phyloP scores from a whole-genome alignment of 306 rosid species.

The Corylus heterophylla region DNA sequence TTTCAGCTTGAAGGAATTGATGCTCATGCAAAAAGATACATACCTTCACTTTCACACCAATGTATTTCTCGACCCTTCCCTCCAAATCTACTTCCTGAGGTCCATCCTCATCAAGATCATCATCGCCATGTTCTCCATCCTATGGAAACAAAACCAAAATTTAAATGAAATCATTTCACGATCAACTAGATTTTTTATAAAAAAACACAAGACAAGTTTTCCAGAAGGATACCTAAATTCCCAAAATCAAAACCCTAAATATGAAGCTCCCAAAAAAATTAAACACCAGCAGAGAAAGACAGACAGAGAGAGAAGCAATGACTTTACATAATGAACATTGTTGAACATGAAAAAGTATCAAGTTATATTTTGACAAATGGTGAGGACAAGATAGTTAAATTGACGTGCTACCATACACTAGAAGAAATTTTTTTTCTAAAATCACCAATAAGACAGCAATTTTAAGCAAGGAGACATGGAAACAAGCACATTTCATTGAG shows the following conservation, averaged over 20 bases:
- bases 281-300: neutral
- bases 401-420: neutral
- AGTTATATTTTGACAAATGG: neutral
- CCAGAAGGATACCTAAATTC: neutral
- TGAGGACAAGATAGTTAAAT: neutral
- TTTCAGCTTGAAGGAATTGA: too few species aligned
- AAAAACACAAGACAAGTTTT: neutral
- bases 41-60: conserved; percentile 99
- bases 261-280: conserved; percentile 10
- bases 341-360: neutral
- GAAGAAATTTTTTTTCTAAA: neutral
- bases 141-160: conserved; percentile 36
- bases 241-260: neutral
- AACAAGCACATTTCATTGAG: neutral
- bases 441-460: neutral
- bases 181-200: conserved; percentile 6
- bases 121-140: conserved; percentile 89
- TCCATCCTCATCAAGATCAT: conserved; percentile 79
- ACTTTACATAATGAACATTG: neutral
- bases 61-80: conserved; percentile 94
- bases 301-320: neutral
- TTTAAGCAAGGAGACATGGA: neutral
- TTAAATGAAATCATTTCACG: conserved; percentile 15
- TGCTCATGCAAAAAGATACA: conserved; percentile 26
- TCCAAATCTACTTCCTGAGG: conserved; percentile 81